Base-by-base conservation (phyloP, 345 rosid species). In the Eucalyptus shirleyi region DNA sequence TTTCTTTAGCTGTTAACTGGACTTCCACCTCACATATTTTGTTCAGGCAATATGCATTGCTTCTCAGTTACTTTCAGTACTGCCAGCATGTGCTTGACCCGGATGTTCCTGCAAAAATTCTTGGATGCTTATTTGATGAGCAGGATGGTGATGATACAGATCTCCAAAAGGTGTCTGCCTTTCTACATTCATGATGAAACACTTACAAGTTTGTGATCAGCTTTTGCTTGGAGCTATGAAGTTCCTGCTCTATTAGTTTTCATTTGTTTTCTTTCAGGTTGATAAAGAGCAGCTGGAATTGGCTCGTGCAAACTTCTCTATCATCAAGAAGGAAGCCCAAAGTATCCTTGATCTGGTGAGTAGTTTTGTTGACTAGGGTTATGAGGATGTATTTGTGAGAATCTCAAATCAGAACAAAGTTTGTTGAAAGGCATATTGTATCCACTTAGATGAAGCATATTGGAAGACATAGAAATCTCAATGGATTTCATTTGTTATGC, bases 61-160 rank as follows among this genome's bases (percentile, higher is more conserved):
- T 98, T 65, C 97, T 98, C 87, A 95, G 98, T 92, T 98, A 98
- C 91, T 94, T 98, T 89, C 99, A 98, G 95, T 98, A 97, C 90
- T 97, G 99, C 91, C 96, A 94, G 92, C 99, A 97, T 92, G 94
- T 94, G 91, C 94, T 97, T 93, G 96, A 97, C 91, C 96, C 96
- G 40, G 96, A 95, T 90, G 94, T 98, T 92, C 99, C 99, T 49
- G 93, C 95, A 65, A 90, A 96, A 88, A 94, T 97, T 92, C 91
- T 98, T 90, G 98, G 95, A 88, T 94, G 92, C 93, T 92, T 98
- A 92, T 90, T 95, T 77, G 95, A 94, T 92, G 98, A 96, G 87
- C 95, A 95, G 90, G 99, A 97, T 90, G 95, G 95, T 89, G 99
- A 96, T 89, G 99, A 95, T 95, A 89, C 93, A 82, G 99, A 98